Percentiles rank a stretch among this genome's conserved stretches.
phyloP scores from a whole-genome alignment of 108 stramenopile genomes.

The Nitzschia sp. region DNA sequence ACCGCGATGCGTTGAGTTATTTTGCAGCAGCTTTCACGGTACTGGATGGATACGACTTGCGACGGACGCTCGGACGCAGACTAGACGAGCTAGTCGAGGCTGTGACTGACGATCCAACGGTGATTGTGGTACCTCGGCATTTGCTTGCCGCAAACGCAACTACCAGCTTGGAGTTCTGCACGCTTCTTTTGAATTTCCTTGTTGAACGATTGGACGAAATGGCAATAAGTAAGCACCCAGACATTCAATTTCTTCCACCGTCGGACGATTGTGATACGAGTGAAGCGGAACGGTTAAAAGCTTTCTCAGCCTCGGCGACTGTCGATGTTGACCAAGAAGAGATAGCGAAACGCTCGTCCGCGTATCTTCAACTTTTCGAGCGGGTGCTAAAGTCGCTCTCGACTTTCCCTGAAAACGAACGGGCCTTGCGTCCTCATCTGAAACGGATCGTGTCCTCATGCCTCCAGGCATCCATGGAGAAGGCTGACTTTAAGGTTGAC shows the following conservation, averaged over 20 bases:
- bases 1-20: slow-evolving; percentile 64
- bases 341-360: slow-evolving; percentile 26
- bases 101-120: slow-evolving; percentile 69
- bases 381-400: slow-evolving; percentile 83
- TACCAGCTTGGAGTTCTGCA: slow-evolving; percentile 78
- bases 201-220: slow-evolving; percentile 70
- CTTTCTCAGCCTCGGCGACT: not conserved
- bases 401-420: slow-evolving; percentile 87
- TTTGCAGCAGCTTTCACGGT: slow-evolving; percentile 92
- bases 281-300: slow-evolving; percentile 21
- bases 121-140: slow-evolving; percentile 82
- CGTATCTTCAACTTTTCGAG: slow-evolving; percentile 55
- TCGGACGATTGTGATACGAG: slow-evolving; percentile 6
- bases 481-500: slow-evolving; percentile 52
- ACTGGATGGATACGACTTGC: slow-evolving; percentile 77
- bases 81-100: slow-evolving; percentile 78
- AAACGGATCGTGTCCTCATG: slow-evolving; percentile 71
- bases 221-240: not conserved
- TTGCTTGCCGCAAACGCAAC: slow-evolving; percentile 69
- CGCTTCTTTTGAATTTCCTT: slow-evolving; percentile 74
- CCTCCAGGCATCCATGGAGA: slow-evolving; percentile 66
- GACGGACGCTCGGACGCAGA: slow-evolving; percentile 67
- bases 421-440: slow-evolving; percentile 81
- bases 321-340: slow-evolving; percentile 9
- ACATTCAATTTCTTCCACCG: slow-evolving; percentile 22